Percentiles rank a stretch among this genome's conserved stretches.
phyloP scores from a whole-genome alignment of 345 rosid genomes.

The Rhodamnia rubescens region DNA sequence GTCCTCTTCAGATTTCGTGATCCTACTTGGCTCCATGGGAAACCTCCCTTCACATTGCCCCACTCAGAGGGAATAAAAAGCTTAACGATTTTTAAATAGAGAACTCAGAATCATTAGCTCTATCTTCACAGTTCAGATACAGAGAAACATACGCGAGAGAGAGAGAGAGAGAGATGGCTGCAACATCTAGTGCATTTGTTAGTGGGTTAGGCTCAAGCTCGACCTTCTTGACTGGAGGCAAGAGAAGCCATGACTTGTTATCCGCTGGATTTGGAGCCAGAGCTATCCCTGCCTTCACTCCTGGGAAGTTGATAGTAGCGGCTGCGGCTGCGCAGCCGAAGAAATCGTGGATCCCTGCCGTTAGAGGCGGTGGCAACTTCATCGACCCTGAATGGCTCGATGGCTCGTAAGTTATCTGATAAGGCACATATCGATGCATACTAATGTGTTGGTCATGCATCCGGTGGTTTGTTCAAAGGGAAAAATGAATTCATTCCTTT shows the following conservation, averaged over 20 bases:
- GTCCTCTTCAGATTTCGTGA: slow-evolving; percentile 46
- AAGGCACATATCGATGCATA: neutral
- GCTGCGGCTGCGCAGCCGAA: slow-evolving; percentile 28
- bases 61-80: neutral
- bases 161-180: slow-evolving; percentile 6
- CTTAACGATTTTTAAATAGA: neutral
- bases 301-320: slow-evolving; percentile 37
- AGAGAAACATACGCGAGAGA: neutral
- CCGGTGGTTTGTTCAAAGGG: neutral
- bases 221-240: slow-evolving; percentile 55
- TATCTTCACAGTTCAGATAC: neutral
- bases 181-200: slow-evolving; percentile 53
- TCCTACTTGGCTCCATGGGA: slow-evolving; percentile 37
- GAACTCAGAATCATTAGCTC: neutral
- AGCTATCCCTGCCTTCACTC: slow-evolving; percentile 4
- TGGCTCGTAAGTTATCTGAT: slow-evolving; percentile 73
- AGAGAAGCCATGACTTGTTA: slow-evolving; percentile 26
- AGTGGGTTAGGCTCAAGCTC: slow-evolving; percentile 82
- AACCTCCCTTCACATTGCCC: slow-evolving; percentile 4
- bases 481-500: neutral
- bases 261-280: slow-evolving; percentile 10
- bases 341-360: slow-evolving; percentile 95
- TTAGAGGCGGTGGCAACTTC: slow-evolving; percentile 80
- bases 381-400: slow-evolving; percentile 97
- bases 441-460: neutral